phyloP scores from a whole-genome alignment of 805 yeast genomes.

The Yarrowia porcina region DNA sequence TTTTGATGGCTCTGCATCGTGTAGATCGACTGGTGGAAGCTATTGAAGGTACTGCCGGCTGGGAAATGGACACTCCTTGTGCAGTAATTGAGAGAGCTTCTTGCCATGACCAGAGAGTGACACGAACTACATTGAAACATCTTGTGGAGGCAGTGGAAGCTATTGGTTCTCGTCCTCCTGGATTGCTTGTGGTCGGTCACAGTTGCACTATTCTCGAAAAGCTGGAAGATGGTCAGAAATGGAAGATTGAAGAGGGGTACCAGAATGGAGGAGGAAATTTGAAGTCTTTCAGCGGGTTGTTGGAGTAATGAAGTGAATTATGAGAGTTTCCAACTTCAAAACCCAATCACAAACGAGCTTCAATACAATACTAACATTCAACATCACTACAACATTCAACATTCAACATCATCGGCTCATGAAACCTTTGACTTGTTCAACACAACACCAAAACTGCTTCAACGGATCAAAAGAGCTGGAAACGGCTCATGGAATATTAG shows the following conservation, averaged over 20 bases:
- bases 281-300: not conserved
- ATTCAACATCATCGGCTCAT: too few relatives aligned
- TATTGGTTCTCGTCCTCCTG: slow-evolving; percentile 89
- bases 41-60: slow-evolving; percentile 53
- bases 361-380: too few relatives aligned
- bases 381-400: too few relatives aligned
- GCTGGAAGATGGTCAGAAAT: slow-evolving; percentile 35
- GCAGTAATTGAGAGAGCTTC: slow-evolving; percentile 88
- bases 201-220: slow-evolving; percentile 59
- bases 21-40: slow-evolving; percentile 39
- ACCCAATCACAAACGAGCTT: too few relatives aligned
- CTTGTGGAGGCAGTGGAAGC: slow-evolving; percentile 71
- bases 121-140: slow-evolving; percentile 65
- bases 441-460: not conserved
- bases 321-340: too few relatives aligned
- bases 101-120: slow-evolving; percentile 86
- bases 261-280: not conserved
- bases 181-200: slow-evolving; percentile 75
- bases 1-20: slow-evolving; percentile 86
- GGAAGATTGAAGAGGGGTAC: slow-evolving; percentile 51
- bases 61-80: slow-evolving; percentile 73
- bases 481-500: not conserved
- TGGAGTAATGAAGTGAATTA: not conserved
- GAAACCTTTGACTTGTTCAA: too few relatives aligned
- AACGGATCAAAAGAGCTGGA: not conserved